Percentiles rank a stretch among this genome's conserved stretches.
These are phyloP conservation scores for Cadophora sp. DNA, from an alignment of 2,329 filamentous ascomycete genomes.

Conservation along the genomic window DNA sequence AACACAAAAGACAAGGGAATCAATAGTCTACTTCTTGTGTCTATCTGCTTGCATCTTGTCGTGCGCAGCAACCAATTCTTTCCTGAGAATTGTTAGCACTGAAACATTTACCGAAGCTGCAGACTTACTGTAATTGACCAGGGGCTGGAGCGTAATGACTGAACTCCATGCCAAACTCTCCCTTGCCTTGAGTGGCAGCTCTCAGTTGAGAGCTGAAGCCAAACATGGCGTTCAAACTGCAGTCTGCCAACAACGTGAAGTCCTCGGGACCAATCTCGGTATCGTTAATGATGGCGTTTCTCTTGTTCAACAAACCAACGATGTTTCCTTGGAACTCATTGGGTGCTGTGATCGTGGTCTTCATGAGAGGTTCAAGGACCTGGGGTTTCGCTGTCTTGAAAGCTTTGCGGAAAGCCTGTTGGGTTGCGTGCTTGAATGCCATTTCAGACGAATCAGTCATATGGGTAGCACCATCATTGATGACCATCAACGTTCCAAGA, in stretches of 20 bases:
- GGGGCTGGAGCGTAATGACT: constrained; percentile 92
- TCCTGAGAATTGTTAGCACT: constrained; percentile 47
- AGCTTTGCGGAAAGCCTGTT: constrained; percentile 95
- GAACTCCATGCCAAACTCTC: constrained; percentile 99
- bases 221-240: constrained; percentile 96
- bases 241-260: constrained; percentile 91
- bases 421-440: constrained; percentile 92
- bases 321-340: constrained; percentile 98
- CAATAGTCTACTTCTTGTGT: constrained; percentile 43
- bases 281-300: constrained; percentile 92
- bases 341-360: constrained; percentile 94
- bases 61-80: constrained; percentile 71
- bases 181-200: constrained; percentile 96
- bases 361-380: constrained; percentile 96
- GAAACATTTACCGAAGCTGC: neutral
- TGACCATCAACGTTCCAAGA: constrained; percentile 86
- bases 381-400: constrained; percentile 82
- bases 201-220: constrained; percentile 91
- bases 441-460: constrained; percentile 98
- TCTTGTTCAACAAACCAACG: constrained; percentile 94
- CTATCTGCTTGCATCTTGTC: constrained; percentile 69
- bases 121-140: constrained; percentile 82
- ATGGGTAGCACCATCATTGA: constrained; percentile 96
- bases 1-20: constrained; percentile 15
- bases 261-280: constrained; percentile 94